Base-by-base conservation (phyloP, 2,329 filamentous ascomycete genomes). In the Ceratocystis albifundus region DNA sequence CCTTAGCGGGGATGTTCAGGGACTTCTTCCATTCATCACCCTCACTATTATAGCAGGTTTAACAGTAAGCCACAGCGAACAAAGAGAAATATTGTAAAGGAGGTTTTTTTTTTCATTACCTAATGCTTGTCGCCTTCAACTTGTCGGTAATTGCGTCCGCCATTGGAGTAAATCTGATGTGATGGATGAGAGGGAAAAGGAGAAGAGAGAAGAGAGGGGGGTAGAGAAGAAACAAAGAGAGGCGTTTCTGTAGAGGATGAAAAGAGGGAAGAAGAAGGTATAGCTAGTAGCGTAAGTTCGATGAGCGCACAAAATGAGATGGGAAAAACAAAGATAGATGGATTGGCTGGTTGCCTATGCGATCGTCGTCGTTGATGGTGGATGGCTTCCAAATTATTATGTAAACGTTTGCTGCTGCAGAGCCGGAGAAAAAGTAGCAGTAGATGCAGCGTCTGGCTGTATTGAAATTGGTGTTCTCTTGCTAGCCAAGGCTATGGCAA, bases 1-100 rank as follows among this genome's bases (percentile, higher is more conserved):
- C 89, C 75, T 87, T 89, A 66, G 82, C 76, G 64, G 89, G 89
- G 68, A 88, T 76, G 70, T 88, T 90, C 68, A 93, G 77, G 68
- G 77, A 83, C 73, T 85, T 82, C 77, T 89, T 89, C 89, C 89
- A 93, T 74, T 90, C 85, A 36, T 84, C 83, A 80, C 71, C 71
- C 71, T 75, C 66, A 73, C 74, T 69, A 74, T 77, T 44, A 5
- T 46, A 45, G 71, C 77, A 75, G 71, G 70, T 46, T 59, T 46
- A 65, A 65, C 30, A 28, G 55, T 64, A 63, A 30, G 41, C 30
- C 55, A 41, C 30, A 64, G 30, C 61, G 41, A 55, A 57, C 36
- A 50, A 20, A 22, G 6, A 50, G 44, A 36, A 30, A 28, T 57
- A 44, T 10, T 20, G 48, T 62, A 28, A 45, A 36, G 57, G 32